These are phyloP conservation scores for Nicotiana knightiana DNA, from an alignment of 257 asterid species.

Conservation along the genomic window DNA sequence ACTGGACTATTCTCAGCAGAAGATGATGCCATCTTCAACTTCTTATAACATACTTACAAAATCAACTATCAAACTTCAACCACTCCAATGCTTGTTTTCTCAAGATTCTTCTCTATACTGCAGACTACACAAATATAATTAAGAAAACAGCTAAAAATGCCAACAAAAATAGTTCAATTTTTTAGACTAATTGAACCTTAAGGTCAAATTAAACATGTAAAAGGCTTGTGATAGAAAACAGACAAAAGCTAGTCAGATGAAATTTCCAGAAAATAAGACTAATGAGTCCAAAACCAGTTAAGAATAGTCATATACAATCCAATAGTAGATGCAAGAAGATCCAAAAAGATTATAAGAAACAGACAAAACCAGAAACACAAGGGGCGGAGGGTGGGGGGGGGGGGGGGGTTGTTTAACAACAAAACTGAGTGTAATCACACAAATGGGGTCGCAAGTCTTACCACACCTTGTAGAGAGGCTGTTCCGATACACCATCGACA, in stretches of 20 bases:
- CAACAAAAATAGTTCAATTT: background rate
- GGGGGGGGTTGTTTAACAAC: no score
- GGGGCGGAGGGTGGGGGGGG: no score
- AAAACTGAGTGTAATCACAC: no score
- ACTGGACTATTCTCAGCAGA: constrained; percentile 18
- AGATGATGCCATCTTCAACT: constrained; percentile 27
- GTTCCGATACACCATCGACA: no score
- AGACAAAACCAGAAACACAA: background rate
- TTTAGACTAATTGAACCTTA: background rate
- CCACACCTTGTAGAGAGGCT: no score
- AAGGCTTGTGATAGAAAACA: background rate
- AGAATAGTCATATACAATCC: background rate
- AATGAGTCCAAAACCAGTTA: background rate
- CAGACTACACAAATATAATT: background rate
- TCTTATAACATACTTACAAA: constrained; percentile 16
- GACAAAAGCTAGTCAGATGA: background rate
- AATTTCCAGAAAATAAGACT: background rate
- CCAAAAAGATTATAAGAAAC: background rate
- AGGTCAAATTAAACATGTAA: constrained; percentile 1
- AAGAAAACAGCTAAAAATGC: background rate
- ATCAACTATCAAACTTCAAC: constrained; percentile 22
- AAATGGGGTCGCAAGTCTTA: no score
- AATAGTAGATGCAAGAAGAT: background rate
- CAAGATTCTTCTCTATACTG: constrained; percentile 11
- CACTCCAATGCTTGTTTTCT: constrained; percentile 32